phyloP scores from a whole-genome alignment of 1,284 basidiomycete genomes.

The Anthracocystis setariae region DNA sequence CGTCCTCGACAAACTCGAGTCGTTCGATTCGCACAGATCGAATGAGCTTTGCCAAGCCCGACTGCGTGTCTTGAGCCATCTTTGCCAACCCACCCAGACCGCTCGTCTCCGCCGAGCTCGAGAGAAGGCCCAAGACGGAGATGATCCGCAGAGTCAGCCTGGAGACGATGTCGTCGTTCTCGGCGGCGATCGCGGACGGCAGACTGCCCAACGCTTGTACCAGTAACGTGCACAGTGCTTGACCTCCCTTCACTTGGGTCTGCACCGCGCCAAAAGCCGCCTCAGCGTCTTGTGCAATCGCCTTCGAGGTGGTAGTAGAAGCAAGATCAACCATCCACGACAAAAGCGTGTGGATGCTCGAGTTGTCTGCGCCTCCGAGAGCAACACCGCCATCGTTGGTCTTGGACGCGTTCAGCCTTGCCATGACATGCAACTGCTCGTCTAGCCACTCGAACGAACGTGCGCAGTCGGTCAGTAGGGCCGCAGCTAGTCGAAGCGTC shows the following conservation, averaged over 20 bases:
- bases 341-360: conserved; percentile 18
- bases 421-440: conserved; percentile 17
- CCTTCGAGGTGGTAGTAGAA: conserved; percentile 8
- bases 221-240: conserved; percentile 12
- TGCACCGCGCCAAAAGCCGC: conserved; percentile 9
- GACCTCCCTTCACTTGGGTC: conserved; percentile 3
- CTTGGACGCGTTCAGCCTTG: conserved; percentile 7
- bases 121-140: conserved; percentile 10
- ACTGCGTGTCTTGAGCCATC: conserved; percentile 15
- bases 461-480: conserved; percentile 19
- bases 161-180: conserved; percentile 19
- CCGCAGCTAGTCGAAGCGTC: conserved; percentile 12
- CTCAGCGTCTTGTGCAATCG: conserved; percentile 4
- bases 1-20: conserved; percentile 14
- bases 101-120: neutral
- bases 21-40: conserved; percentile 16
- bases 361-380: neutral
- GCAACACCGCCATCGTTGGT: neutral
- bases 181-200: conserved; percentile 13
- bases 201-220: conserved; percentile 15
- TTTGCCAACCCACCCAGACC: conserved; percentile 1
- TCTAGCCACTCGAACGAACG: conserved; percentile 41
- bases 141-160: conserved; percentile 23
- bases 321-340: conserved; percentile 40
- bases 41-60: conserved; percentile 1